phyloP scores from a whole-genome alignment of 257 asterid genomes.

The Ehretia macrophylla region DNA sequence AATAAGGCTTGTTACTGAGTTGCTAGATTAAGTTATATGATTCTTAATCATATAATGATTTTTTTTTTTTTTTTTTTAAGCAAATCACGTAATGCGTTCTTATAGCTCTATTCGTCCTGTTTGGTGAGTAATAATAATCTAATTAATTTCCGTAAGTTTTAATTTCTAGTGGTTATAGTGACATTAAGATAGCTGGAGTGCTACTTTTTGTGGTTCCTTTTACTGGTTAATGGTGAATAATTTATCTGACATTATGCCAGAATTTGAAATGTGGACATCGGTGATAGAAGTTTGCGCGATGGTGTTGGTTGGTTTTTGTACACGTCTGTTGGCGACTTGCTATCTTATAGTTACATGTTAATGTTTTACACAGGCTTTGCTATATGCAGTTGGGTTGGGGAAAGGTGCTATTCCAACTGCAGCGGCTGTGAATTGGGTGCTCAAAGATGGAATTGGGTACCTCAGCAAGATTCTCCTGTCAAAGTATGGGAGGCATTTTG shows the following conservation, averaged over 20 bases:
- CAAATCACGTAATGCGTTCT: too few relatives aligned
- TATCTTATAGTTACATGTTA: background rate
- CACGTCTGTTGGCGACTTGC: constrained; percentile 1
- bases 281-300: background rate
- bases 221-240: background rate
- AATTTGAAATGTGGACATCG: background rate
- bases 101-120: too few relatives aligned
- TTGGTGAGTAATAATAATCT: too few relatives aligned
- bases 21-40: too few relatives aligned
- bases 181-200: too few relatives aligned
- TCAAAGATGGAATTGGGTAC: constrained; percentile 97
- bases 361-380: constrained; percentile 58
- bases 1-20: too few relatives aligned
- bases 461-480: constrained; percentile 86
- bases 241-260: background rate
- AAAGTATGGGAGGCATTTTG: constrained; percentile 92
- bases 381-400: constrained; percentile 95
- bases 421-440: constrained; percentile 97
- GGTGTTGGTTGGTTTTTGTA: background rate
- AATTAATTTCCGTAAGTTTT: too few relatives aligned
- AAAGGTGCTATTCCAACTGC: constrained; percentile 98
- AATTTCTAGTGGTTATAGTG: too few relatives aligned
- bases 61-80: too few relatives aligned
- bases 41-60: too few relatives aligned
- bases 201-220: too few relatives aligned